These are phyloP conservation scores for Oryza australiensis DNA, from an alignment of 176 grass and related monocot species.

Conservation along the genomic window DNA sequence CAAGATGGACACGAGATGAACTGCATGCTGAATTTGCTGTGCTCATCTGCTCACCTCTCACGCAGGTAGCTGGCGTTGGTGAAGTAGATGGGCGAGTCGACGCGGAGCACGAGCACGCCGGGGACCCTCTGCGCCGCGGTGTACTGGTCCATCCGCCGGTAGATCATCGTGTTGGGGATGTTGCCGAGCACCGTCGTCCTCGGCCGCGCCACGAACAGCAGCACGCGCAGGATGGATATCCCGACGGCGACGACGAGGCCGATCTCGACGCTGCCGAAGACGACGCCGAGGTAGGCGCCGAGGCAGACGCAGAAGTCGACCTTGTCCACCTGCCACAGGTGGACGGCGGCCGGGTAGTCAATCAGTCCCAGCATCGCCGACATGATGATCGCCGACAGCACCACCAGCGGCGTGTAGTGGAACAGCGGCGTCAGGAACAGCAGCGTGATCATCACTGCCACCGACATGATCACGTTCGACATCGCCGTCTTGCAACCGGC, in stretches of 20 bases:
- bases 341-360: constrained; percentile 69
- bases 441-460: constrained; percentile 83
- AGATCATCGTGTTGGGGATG: constrained; percentile 69
- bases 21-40: not conserved
- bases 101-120: constrained; percentile 69
- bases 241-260: constrained; percentile 69
- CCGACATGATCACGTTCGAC: constrained; percentile 90
- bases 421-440: constrained; percentile 92
- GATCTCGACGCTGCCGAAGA: constrained; percentile 86
- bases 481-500: constrained; percentile 97
- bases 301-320: constrained; percentile 93
- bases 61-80: constrained; percentile 82
- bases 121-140: constrained; percentile 55
- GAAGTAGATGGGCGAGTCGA: constrained; percentile 92
- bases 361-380: constrained; percentile 90
- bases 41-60: constrained; percentile 50
- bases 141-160: constrained; percentile 82
- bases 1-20: too few relatives aligned
- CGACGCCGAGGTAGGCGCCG: constrained; percentile 87
- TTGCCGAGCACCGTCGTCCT: constrained; percentile 78
- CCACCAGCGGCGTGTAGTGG: constrained; percentile 93
- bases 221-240: constrained; percentile 63
- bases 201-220: constrained; percentile 75
- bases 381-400: constrained; percentile 93
- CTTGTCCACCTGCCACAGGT: constrained; percentile 97